Evolutionary conservation across 768 basidiomycete species (phyloP).

Genomic region (Leccinum subgranulosum): DNA sequence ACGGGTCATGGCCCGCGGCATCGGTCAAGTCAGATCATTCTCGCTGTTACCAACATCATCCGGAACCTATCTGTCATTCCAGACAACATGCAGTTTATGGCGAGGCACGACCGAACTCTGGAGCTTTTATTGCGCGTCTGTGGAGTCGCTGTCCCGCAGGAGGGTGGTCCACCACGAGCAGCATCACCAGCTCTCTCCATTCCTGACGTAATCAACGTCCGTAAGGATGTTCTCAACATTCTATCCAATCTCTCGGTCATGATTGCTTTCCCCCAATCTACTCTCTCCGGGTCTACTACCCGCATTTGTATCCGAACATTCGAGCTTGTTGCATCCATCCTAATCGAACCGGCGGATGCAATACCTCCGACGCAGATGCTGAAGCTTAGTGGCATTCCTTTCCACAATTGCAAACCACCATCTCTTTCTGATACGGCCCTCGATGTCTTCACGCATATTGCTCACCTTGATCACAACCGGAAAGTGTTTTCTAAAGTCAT

Average conservation of each 20-base stretch:
- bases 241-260: constrained; percentile 57
- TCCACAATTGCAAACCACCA: constrained; percentile 50
- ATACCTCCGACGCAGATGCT: constrained; percentile 58
- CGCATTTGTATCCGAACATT: constrained; percentile 58
- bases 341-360: constrained; percentile 67
- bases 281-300: constrained; percentile 38
- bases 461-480: constrained; percentile 76
- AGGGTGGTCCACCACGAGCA: constrained; percentile 37
- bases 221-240: constrained; percentile 74
- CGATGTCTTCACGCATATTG: constrained; percentile 78
- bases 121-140: constrained; percentile 71
- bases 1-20: constrained; percentile 54
- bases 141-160: constrained; percentile 37
- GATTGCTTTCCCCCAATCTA: constrained; percentile 45
- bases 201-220: constrained; percentile 65
- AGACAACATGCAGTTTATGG: constrained; percentile 69
- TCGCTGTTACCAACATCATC: constrained; percentile 73
- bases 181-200: constrained; percentile 62
- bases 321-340: constrained; percentile 68
- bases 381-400: constrained; percentile 47
- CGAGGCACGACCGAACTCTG: constrained; percentile 60
- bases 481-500: constrained; percentile 63
- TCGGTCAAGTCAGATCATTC: constrained; percentile 60
- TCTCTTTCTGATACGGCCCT: constrained; percentile 71
- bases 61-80: constrained; percentile 78